Conservation (phyloP, 2,329 filamentous ascomycete species). For the Polytolypa hystricis region DNA sequence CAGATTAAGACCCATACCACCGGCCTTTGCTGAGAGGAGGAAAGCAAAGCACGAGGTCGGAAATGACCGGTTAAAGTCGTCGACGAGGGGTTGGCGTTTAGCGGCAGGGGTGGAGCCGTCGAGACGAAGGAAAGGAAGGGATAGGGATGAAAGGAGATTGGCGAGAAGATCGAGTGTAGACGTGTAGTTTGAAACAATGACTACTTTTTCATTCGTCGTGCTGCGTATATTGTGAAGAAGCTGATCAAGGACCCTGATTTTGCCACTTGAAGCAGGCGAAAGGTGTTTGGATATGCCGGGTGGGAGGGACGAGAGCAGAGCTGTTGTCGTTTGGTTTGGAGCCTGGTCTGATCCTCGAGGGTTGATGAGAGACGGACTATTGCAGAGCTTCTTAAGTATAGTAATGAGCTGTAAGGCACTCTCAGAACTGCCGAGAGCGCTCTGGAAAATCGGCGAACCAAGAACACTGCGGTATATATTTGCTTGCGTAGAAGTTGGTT, state of each 20-base stretch:
- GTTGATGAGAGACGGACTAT: conserved; percentile 53
- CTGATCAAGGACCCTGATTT: conserved; percentile 56
- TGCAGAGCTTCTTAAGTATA: conserved; percentile 63
- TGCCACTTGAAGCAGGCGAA: conserved; percentile 49
- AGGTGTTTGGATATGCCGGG: conserved; percentile 42
- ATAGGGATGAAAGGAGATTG: conserved; percentile 48
- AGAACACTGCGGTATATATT: conserved; percentile 53
- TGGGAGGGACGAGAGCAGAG: conserved; percentile 44
- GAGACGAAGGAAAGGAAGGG: conserved; percentile 53
- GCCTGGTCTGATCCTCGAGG: conserved; percentile 38
- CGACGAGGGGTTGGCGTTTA: conserved; percentile 57
- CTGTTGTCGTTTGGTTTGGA: conserved; percentile 36
- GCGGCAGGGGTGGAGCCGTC: conserved; percentile 54
- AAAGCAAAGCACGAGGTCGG: conserved; percentile 54
- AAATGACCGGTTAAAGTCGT: conserved; percentile 55
- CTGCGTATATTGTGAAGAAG: conserved; percentile 51
- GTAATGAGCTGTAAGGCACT: conserved; percentile 58
- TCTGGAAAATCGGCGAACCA: conserved; percentile 52
- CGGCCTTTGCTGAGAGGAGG: conserved; percentile 60
- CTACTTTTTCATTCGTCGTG: conserved; percentile 57
- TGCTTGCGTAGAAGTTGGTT: conserved; percentile 49
- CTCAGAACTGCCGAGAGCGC: conserved; percentile 50
- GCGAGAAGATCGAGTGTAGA: conserved; percentile 58
- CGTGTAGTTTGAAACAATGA: conserved; percentile 67
- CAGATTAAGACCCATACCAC: conserved; percentile 58